These are phyloP conservation scores for Fraxinus latifolia DNA, from an alignment of 305 asterid species.

Conservation along the genomic window DNA sequence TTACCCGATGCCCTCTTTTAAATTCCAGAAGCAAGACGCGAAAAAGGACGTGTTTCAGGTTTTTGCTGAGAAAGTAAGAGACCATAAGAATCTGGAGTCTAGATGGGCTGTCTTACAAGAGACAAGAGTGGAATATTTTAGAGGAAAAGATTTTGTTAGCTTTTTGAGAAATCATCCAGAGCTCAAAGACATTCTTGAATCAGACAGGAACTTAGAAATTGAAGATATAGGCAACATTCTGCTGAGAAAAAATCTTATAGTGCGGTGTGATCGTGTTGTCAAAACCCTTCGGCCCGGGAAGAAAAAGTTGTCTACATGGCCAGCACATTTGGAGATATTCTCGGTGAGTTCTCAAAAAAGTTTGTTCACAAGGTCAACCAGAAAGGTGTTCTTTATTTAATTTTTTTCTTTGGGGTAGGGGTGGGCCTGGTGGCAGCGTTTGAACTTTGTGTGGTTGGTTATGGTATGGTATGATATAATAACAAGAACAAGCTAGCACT, in stretches of 20 bases:
- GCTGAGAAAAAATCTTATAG: constrained; percentile 77
- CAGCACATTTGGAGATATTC: constrained; percentile 90
- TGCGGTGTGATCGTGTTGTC: constrained; percentile 96
- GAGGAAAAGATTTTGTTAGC: constrained; percentile 86
- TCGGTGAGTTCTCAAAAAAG: constrained; percentile 48
- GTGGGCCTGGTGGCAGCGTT: not conserved
- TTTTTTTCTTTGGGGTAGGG: not conserved
- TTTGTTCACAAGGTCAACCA: not conserved
- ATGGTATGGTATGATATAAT: not conserved
- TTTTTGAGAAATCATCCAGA: constrained; percentile 82
- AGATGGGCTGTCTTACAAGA: constrained; percentile 99
- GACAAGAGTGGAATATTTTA: constrained; percentile 92
- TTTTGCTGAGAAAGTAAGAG: constrained; percentile 93
- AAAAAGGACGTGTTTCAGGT: constrained; percentile 74
- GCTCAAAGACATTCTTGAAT: constrained; percentile 70
- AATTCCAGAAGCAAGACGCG: constrained; percentile 75
- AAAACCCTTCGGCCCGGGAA: constrained; percentile 96
- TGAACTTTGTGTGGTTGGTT: not conserved
- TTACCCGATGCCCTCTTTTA: constrained; percentile 17
- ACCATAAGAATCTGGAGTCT: constrained; percentile 89
- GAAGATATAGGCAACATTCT: constrained; percentile 77
- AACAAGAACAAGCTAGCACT: not conserved
- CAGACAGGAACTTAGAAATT: constrained; percentile 64
- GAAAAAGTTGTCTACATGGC: constrained; percentile 94
- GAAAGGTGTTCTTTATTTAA: not conserved